Evolutionary conservation across 169 alveolate species (phyloP).

Genomic region (Plasmodium malariae): DNA sequence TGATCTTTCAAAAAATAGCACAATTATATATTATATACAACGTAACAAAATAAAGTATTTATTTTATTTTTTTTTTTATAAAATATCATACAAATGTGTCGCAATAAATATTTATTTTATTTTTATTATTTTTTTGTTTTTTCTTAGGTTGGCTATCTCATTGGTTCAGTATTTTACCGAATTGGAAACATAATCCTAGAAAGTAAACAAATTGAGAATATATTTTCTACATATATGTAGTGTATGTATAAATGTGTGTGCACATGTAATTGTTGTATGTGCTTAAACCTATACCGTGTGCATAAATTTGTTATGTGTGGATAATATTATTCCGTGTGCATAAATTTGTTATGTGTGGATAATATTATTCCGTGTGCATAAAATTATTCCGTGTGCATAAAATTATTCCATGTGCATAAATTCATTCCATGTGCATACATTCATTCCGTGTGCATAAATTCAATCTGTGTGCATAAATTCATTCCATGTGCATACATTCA

Average conservation of each 20-base stretch:
- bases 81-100: background rate
- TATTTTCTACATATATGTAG: background rate
- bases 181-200: slow-evolving; percentile 57
- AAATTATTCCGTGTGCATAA: too few species aligned
- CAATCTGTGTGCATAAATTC: background rate
- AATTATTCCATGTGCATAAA: background rate
- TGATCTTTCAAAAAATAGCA: background rate
- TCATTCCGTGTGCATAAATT: background rate
- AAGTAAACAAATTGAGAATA: slow-evolving; percentile 11
- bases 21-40: background rate
- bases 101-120: background rate
- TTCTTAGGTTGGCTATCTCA: slow-evolving; percentile 59
- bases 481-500: background rate
- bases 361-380: too few species aligned
- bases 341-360: too few species aligned
- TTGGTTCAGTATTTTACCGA: slow-evolving; percentile 58
- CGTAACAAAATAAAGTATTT: background rate
- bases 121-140: slow-evolving; percentile 21
- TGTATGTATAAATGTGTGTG: too few species aligned
- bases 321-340: too few species aligned
- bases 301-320: too few species aligned
- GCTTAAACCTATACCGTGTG: too few species aligned
- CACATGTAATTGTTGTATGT: too few species aligned
- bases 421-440: background rate
- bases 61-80: background rate